These are phyloP conservation scores for Metschnikowia noctiluminum DNA, from an alignment of 805 yeast genomes.

Conservation along the genomic window DNA sequence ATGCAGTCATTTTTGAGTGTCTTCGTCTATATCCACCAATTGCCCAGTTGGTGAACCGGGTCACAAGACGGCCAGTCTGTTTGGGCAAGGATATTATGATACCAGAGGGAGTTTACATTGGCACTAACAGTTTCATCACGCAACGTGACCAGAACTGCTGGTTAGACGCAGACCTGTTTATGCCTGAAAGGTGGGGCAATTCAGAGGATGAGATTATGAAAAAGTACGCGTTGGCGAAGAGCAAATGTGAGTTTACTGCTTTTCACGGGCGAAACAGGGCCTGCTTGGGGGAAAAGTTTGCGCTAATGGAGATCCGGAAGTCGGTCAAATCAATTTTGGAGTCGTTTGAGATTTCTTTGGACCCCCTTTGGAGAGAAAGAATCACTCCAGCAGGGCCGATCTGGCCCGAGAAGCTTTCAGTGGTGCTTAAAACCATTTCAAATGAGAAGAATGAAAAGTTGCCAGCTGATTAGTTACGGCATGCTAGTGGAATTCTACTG, in stretches of 20 bases:
- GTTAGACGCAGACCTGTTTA: constrained; percentile 42
- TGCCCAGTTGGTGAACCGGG: constrained; percentile 53
- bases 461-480: too few species aligned
- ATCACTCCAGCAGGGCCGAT: constrained; percentile 60
- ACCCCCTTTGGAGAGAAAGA: constrained; percentile 45
- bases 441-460: constrained; percentile 22
- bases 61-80: constrained; percentile 33
- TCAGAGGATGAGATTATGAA: constrained; percentile 32
- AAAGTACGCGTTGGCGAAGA: constrained; percentile 43
- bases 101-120: constrained; percentile 52
- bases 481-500: too few species aligned
- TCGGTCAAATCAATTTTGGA: constrained; percentile 36
- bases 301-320: constrained; percentile 43
- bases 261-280: constrained; percentile 62
- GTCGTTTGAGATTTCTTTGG: constrained; percentile 34
- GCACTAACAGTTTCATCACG: constrained; percentile 52
- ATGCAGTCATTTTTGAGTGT: constrained; percentile 43
- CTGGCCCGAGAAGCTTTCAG: constrained; percentile 40
- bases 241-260: constrained; percentile 44
- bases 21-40: constrained; percentile 54
- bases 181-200: constrained; percentile 54
- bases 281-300: constrained; percentile 59
- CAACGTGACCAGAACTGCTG: constrained; percentile 45
- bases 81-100: constrained; percentile 43
- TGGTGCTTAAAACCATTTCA: background rate